These are phyloP conservation scores for Wallemia mellicola DNA, from an alignment of 1,284 basidiomycete genomes.

Conservation along the genomic window DNA sequence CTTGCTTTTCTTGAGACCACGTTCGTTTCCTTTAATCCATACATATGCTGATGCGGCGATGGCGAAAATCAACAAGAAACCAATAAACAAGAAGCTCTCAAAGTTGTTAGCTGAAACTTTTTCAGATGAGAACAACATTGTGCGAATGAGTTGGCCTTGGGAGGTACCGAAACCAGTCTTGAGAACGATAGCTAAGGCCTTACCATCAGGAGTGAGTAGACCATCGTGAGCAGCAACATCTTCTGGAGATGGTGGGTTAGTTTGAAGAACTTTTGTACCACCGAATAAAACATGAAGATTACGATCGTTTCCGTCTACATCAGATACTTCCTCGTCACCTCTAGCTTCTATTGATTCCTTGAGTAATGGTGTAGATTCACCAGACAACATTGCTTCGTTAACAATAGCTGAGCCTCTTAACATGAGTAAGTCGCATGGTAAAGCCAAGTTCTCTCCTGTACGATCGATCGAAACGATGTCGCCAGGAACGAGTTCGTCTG, in stretches of 20 bases:
- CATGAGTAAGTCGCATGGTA: conserved; percentile 69
- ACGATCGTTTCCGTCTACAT: conserved; percentile 57
- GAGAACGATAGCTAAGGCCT: conserved; percentile 64
- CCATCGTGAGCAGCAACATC: conserved; percentile 2
- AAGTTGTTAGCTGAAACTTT: conserved; percentile 76
- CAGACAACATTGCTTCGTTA: conserved; percentile 90
- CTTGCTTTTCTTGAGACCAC: conserved; percentile 72
- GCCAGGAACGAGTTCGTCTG: conserved; percentile 59
- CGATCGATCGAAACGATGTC: conserved; percentile 63
- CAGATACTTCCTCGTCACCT: conserved; percentile 39
- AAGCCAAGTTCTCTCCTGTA: conserved; percentile 47
- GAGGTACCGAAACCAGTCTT: conserved; percentile 90
- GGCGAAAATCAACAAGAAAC: conserved; percentile 79
- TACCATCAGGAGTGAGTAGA: conserved; percentile 39
- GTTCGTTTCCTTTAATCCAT: conserved; percentile 77
- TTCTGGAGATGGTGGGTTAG: conserved; percentile 16
- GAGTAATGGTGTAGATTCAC: conserved; percentile 74
- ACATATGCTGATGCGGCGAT: conserved; percentile 88
- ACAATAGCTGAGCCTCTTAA: conserved; percentile 71
- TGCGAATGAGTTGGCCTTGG: conserved; percentile 77
- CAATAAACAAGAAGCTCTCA: conserved; percentile 82
- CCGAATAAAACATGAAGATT: conserved; percentile 57
- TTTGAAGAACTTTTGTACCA: conserved; percentile 77
- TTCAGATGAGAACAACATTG: conserved; percentile 92
- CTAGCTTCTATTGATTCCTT: conserved; percentile 72